These are phyloP conservation scores for Hanseniaspora hatyaiensis DNA, from an alignment of 805 yeast genomes.

Conservation along the genomic window DNA sequence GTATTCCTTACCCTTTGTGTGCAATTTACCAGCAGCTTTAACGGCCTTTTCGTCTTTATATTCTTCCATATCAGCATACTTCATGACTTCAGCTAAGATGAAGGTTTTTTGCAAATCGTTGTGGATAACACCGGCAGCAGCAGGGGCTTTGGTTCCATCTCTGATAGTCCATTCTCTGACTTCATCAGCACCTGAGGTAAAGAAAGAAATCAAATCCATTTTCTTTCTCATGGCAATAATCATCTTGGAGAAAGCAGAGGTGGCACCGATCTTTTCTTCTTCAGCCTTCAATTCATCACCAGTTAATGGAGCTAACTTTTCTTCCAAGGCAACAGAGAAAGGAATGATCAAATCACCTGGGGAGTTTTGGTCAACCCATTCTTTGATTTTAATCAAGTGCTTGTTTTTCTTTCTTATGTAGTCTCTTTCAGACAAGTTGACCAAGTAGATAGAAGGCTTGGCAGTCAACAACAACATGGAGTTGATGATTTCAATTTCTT, in stretches of 20 bases:
- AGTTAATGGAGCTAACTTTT: slow-evolving; percentile 74
- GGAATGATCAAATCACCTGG: slow-evolving; percentile 90
- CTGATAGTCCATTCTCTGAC: slow-evolving; percentile 98
- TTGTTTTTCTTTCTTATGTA: slow-evolving; percentile 81
- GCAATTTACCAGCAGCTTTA: slow-evolving; percentile 77
- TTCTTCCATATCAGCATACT: slow-evolving; percentile 67
- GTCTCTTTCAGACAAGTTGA: slow-evolving; percentile 82
- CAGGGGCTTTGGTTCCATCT: slow-evolving; percentile 87
- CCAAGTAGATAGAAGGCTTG: slow-evolving; percentile 85
- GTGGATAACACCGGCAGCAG: slow-evolving; percentile 97
- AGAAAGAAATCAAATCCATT: slow-evolving; percentile 78
- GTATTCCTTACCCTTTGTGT: slow-evolving; percentile 88
- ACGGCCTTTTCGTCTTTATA: slow-evolving; percentile 70
- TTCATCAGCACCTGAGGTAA: slow-evolving; percentile 93
- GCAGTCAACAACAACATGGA: slow-evolving; percentile 80
- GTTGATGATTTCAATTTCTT: slow-evolving; percentile 87
- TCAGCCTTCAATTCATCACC: slow-evolving; percentile 73
- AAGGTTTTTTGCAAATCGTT: slow-evolving; percentile 91
- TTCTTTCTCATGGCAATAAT: slow-evolving; percentile 78
- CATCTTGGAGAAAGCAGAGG: slow-evolving; percentile 75
- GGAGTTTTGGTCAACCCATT: slow-evolving; percentile 81
- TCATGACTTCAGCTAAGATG: slow-evolving; percentile 85
- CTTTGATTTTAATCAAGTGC: slow-evolving; percentile 65
- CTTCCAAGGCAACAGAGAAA: slow-evolving; percentile 84
- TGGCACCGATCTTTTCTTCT: slow-evolving; percentile 60